Base-by-base conservation (phyloP, 1,139 yeast genomes). In the Candida pseudoviswanathii region DNA sequence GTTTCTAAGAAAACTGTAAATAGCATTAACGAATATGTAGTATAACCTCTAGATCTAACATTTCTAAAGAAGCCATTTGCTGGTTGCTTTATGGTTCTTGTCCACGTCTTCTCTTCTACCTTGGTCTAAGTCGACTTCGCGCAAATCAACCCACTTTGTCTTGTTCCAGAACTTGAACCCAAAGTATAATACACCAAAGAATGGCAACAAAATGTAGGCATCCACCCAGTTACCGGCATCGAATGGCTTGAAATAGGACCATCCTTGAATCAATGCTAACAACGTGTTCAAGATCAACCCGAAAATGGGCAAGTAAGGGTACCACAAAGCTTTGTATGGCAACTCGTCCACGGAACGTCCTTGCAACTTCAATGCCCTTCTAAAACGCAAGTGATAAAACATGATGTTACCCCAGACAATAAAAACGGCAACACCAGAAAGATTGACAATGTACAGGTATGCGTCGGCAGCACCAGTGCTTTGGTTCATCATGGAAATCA, bases 181-280 rank as follows among this genome's bases (percentile, higher is more conserved):
- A 51, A 70, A 61, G 48, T 61, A 65, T 11, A 71, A 46, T 4
- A 83, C 58, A 36, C 73, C 68, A 52, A 82, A 84, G 41, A 84
- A 68, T 3, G 90, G 89, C 29, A 85, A 63, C 56, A 85, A 66
- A 51, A 85, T 77, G 60, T 86, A 85, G 4, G 85, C 82, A 61
- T 84, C 90, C 39, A 85, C 84, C 63, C 84, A 85, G 52, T 75
- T 71, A 30, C 77, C 82, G 5, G 82, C 85, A 49, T 74, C 72
- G 57, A 83, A 85, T 0, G 91, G 90, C 49, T 74, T 73, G 57
- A 85, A 79, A 41, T 77, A 72, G 1, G 86, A 71, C 89, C 90
- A 85, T 2, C 90, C 88, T 63, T 85, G 90, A 33, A 85, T 80
- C 26, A 85, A 64, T 2, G 81, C 85, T 54, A 85, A 70, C 51